Evolutionary conservation across 2,329 filamentous ascomycete genomes (phyloP).

Genomic region (Monosporascus ibericus): DNA sequence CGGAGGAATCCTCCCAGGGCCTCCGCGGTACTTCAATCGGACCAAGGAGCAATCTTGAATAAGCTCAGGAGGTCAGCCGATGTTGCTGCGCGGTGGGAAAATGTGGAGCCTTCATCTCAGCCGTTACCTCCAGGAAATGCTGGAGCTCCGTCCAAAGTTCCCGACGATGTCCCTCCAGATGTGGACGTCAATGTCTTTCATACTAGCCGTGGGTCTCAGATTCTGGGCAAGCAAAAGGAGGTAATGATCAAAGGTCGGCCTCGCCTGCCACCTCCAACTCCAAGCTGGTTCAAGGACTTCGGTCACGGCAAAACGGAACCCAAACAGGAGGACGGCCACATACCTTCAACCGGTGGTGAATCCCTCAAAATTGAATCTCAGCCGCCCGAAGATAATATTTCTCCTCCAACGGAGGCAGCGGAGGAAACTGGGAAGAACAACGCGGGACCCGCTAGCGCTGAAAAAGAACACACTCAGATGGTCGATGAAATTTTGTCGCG

Average conservation of each 20-base stretch:
- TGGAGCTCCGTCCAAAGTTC: not conserved
- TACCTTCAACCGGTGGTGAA: not conserved
- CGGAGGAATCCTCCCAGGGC: constrained; percentile 5
- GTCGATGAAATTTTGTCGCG: constrained; percentile 17
- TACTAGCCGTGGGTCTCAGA: constrained; percentile 37
- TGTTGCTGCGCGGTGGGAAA: not conserved
- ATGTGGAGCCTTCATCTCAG: not conserved
- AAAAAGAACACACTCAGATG: constrained; percentile 17
- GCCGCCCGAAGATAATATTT: not conserved
- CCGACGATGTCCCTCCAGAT: constrained; percentile 31
- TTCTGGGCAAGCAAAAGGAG: constrained; percentile 30
- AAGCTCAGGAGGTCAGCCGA: constrained; percentile 9
- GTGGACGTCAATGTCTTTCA: constrained; percentile 44
- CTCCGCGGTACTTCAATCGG: constrained; percentile 5
- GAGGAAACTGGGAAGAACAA: constrained; percentile 7
- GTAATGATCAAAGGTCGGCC: constrained; percentile 11
- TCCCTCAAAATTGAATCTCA: not conserved
- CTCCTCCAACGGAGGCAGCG: not conserved
- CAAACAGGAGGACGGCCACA: constrained; percentile 3
- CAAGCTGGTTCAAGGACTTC: constrained; percentile 29
- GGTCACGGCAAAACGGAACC: constrained; percentile 19
- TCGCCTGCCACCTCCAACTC: constrained; percentile 13
- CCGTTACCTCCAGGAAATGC: not conserved
- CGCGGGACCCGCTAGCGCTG: constrained; percentile 14
- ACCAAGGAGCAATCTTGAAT: constrained; percentile 18